A percentile compares a stretch with the other conserved stretches of the same genome.
Evolutionary conservation across 179 eudicot genomes (phyloP).

Genomic region (Silene vulgaris): DNA sequence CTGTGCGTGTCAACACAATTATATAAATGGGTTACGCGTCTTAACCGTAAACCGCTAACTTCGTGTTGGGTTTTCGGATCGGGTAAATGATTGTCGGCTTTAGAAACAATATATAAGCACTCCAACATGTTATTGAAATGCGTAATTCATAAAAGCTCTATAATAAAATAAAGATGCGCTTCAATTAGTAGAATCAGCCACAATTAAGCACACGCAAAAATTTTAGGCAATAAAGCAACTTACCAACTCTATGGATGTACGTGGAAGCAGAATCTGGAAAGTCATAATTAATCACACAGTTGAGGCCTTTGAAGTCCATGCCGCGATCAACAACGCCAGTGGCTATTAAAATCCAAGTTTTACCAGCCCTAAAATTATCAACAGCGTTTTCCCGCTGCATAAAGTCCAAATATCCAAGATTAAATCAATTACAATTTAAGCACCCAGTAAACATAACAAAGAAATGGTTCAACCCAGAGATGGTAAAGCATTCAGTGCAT

Average conservation of each 20-base stretch:
- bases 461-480: not conserved
- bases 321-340: slow-evolving; percentile 94
- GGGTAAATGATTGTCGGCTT: too few species aligned
- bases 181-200: not conserved
- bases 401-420: slow-evolving; percentile 12
- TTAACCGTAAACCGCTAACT: too few species aligned
- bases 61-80: too few species aligned
- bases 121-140: too few species aligned
- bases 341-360: slow-evolving; percentile 94
- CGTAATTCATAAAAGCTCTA: not conserved
- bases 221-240: slow-evolving; percentile 20
- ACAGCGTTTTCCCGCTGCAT: slow-evolving; percentile 81
- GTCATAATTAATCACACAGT: slow-evolving; percentile 91
- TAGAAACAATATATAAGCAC: too few species aligned
- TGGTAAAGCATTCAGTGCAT: slow-evolving; percentile 3
- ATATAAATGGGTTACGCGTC: too few species aligned
- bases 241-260: slow-evolving; percentile 94
- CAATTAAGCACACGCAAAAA: not conserved
- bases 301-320: slow-evolving; percentile 97
- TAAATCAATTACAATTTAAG: not conserved
- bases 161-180: not conserved
- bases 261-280: slow-evolving; percentile 88
- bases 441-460: not conserved
- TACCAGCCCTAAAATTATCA: slow-evolving; percentile 89
- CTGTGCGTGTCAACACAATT: too few species aligned